Evolutionary conservation across 2,329 filamentous ascomycete species (phyloP), one percentile per base, ranked within the genome.

Genomic region (Daldinia eschscholtzii): DNA sequence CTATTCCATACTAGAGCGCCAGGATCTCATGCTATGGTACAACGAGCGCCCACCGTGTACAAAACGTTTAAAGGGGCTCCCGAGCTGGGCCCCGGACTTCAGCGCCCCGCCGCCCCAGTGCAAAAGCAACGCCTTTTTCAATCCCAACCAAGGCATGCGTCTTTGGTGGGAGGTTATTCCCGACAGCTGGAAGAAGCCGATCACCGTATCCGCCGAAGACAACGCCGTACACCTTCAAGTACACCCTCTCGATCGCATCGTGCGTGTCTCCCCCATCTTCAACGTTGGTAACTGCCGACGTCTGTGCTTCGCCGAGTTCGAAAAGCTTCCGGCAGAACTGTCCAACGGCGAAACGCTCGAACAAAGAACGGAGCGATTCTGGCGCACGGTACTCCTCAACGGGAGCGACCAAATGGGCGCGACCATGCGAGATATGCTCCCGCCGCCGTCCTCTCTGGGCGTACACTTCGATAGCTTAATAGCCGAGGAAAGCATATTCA

Each of bases 41-140:
- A 37, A 1, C 44, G 71, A 75, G 50, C 68, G 72, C 1, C 59
- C 67, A 18, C 73, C 72, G 0, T 72, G 72, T 63, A 60, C 61
- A 9, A 64, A 59, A 39, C 59, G 68, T 7, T 20, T 71, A 12
- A 61, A 63, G 50, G 72, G 59, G 5, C 64, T 76, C 4, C 73
- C 73, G 39, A 73, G 42, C 46, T 75, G 74, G 74, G 74, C 72
- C n/a, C 70, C 72, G 0, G 73, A 76, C 52, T 76, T 70, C 52
- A 64, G 66, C 52, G 48, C 69, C 18, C 28, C 37, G 1, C 37
- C 58, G 26, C 52, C 58, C 0, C 52, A 61, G 20, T 46, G 57
- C 13, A 30, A 6, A 13, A 55, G 33, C 7, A 20, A 4, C n/a
- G 12, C 3, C 0, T 18, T 57, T 0, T 58, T 60, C 39, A 68